Evolutionary conservation across 2,329 filamentous ascomycete species (phyloP), one percentile per base, ranked within the genome.

Genomic region (Ceratocystis cacaofunesta): DNA sequence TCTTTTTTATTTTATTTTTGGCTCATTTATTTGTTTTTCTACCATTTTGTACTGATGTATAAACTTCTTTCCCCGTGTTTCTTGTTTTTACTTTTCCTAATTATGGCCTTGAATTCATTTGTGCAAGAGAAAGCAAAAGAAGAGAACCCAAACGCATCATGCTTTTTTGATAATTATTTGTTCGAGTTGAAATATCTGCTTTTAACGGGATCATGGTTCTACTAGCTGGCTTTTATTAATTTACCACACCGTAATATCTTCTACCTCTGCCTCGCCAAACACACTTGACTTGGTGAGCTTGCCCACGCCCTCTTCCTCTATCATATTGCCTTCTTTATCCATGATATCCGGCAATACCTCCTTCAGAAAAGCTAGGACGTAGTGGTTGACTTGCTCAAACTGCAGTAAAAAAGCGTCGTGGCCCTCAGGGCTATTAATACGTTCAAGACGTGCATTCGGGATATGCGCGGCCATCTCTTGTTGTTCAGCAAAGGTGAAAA

Each of bases 401-500:
- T 99, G 92, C 65, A 99, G 77, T 71, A 99, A 76, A 75, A 99
- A 99, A 0, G 94, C 94, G 75, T 99, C 94, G 71, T 99, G 94
- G 0, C 94, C 94, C 73, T 99, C 94, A 0, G 90, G 88, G 68
- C 89, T 95, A 71, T 97, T 90, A 67, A 99, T 99, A 60, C 86
- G 90, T 75, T 90, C 86, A 30, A 99, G 77, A 10, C 84, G 82
- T 0, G 89, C 86, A 70, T 92, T 79, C 2, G 86, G 87, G 68
- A 97, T 90, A 67, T 88, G 84, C 44, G 85, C 83, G 0, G 92
- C 94, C 64, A 99, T 78, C 76, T 97, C 91, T 74, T 96, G 81
- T 77, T 99, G 94, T 77, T 99, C 94, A 5, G 91, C 91, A 74
- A 96, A 97, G 0, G 92, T 97, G 75, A 99, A 99, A 0, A 99